Evolutionary conservation across 148 eudicot genomes (phyloP), one percentile per base, ranked within the genome.

Genomic region (Heliosperma pusillum): DNA sequence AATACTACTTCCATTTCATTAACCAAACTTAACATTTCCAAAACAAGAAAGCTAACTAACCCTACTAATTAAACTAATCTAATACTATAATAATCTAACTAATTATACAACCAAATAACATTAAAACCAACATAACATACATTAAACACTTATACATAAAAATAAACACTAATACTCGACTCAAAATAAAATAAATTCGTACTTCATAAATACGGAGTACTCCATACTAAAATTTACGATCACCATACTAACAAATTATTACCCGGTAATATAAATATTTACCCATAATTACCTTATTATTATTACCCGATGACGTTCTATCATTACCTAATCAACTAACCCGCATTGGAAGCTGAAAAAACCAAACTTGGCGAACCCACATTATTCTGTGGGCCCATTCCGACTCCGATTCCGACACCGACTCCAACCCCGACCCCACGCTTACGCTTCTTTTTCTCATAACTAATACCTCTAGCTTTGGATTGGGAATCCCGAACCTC

Each of bases 361-460:
- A 29, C 55, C 76, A 22, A 15, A 22, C 65, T 27, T 42, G 29
- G 61, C 24, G 25, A 27, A 59, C 57, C 11, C n/a, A 17, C 12
- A n/a, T 25, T 29, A 62, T 4, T 15, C 25, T 9, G 22, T 0
- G 11, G 68, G 11, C 68, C 21, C 59, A 26, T 44, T 12, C 13
- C 56, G 6, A 30, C 47, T 26, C n/a, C n/a, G 26, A n/a, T 8
- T 8, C 67, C 29, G 29, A 42, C 66, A 21, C 4, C 29, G 27
- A 63, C 69, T 12, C n/a, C n/a, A 29, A n/a, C 60, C 17, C 22
- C 0, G 81, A 81, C 20, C 7, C 42, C 42, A 1, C 81, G 65
- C 69, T 84, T 88, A 36, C 88, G 71, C 67, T 82, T 85, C 82
- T 87, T 87, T 82, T 87, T 87, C 83, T 87, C 90, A 58, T 87